Evolutionary conservation across 805 yeast species (phyloP), one percentile per base, ranked within the genome.

Genomic region (Candida nemodendra): DNA sequence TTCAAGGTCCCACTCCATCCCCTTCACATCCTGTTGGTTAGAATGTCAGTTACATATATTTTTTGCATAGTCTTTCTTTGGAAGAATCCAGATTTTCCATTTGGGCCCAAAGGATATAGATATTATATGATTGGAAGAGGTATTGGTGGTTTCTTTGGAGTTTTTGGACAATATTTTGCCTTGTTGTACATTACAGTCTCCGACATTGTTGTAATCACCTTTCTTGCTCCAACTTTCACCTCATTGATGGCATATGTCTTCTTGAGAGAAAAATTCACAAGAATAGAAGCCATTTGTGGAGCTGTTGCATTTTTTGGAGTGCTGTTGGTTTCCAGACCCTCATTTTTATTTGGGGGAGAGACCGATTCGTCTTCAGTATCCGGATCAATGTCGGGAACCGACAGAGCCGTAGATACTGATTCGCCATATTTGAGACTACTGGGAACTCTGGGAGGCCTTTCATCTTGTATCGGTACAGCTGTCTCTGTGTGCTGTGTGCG

Each of bases 201-300:
- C 9, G 96, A 89, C 54, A 85, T 95, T 0, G 81, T 86, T 1
- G 81, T 84, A 12, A 81, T 89, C 34, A 78, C 91, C 2, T 89
- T 89, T 49, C 60, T 89, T 51, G 69, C 79, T 0, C 97, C 97
- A 0, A 71, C 84, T 38, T 73, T 84, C 13, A 84, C 95, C 0
- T 84, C 88, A 0, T 60, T 87, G 16, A 60, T 82, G 38, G 95
- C 96, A 0, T 80, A 81, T 72, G 43, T 77, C 2, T 55, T 84
- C 3, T 62, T 89, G 21, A 71, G 76, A 29, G 96, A 89, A 54
- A 60, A 71, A 7, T 83, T 84, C 58, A 75, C 87, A 4, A 47
- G 69, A 24, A 53, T 78, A 12, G 96, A 90, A 61, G 84, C 80
- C 0, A 52, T 72, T 0, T 89, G 95, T 24, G 83, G 89, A 1